Percentiles rank a stretch among this genome's conserved stretches.
phyloP scores from a whole-genome alignment of 345 rosid genomes.

The Camelina neglecta region DNA sequence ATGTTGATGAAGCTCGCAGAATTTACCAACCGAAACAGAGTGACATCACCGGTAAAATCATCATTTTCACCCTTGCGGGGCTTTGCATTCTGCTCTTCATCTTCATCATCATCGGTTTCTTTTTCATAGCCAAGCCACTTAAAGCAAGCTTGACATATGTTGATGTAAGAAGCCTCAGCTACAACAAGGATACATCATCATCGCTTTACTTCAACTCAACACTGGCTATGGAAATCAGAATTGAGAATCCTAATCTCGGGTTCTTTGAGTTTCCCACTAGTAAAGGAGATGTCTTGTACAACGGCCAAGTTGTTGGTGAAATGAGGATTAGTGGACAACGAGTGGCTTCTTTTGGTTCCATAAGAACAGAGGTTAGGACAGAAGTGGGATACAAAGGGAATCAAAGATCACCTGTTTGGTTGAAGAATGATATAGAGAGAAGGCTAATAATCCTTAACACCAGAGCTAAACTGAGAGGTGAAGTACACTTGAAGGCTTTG shows the following conservation, averaged over 20 bases:
- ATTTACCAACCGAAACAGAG: conserved; percentile 16
- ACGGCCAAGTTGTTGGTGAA: conserved; percentile 40
- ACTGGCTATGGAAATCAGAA: conserved; percentile 30
- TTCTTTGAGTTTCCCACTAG: conserved; percentile 37
- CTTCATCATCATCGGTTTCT: conserved; percentile 41
- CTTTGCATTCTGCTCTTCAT: conserved; percentile 37
- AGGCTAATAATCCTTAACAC: conserved; percentile 28
- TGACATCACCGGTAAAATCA: conserved; percentile 21
- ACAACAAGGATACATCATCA: conserved; percentile 38
- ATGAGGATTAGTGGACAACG: conserved; percentile 37
- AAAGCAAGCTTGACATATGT: conserved; percentile 35
- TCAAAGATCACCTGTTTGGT: conserved; percentile 27
- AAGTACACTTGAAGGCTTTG: conserved; percentile 38
- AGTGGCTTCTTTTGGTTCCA: conserved; percentile 27
- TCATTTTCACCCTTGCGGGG: conserved; percentile 37
- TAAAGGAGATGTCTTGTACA: conserved; percentile 37
- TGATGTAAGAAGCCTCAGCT: conserved; percentile 35
- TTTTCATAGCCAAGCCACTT: conserved; percentile 38
- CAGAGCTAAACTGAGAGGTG: conserved; percentile 37
- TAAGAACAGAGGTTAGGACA: conserved; percentile 26
- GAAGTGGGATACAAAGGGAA: conserved; percentile 34
- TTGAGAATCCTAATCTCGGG: conserved; percentile 36
- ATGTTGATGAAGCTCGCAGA: conserved; percentile 21
- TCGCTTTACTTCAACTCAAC: conserved; percentile 42
- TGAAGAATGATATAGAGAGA: conserved; percentile 43